Evolutionary conservation across 1,284 basidiomycete species (phyloP).

Genomic region (Irpex rosettiformis): DNA sequence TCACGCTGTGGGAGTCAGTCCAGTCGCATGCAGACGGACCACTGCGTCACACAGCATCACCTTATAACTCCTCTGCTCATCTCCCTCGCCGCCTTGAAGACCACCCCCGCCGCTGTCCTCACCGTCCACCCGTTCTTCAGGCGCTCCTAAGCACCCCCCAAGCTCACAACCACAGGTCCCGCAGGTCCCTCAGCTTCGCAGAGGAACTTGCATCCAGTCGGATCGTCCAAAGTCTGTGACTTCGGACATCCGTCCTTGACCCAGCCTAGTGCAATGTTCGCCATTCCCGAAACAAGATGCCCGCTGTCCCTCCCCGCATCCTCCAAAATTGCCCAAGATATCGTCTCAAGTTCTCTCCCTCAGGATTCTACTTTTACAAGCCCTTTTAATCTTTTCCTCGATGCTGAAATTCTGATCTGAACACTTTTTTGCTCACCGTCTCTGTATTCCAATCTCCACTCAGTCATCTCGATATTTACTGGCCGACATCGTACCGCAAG

Average conservation of each 20-base stretch:
- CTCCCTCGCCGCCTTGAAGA: slow-evolving; percentile 5
- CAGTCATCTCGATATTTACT: slow-evolving; percentile 14
- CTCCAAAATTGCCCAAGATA: slow-evolving; percentile 4
- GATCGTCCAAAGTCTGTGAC: slow-evolving; percentile 33
- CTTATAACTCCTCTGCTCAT: slow-evolving; percentile 21
- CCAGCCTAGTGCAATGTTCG: slow-evolving; percentile 25
- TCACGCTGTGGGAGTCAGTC: not conserved
- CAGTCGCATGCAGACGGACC: not conserved
- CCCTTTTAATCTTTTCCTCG: slow-evolving; percentile 13
- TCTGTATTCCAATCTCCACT: slow-evolving; percentile 22
- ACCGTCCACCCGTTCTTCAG: not conserved
- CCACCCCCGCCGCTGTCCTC: slow-evolving; percentile 8
- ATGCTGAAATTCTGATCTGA: slow-evolving; percentile 26
- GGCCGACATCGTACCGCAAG: slow-evolving; percentile 14
- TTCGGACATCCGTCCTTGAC: slow-evolving; percentile 27
- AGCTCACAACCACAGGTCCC: slow-evolving; percentile 18
- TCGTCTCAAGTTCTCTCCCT: slow-evolving; percentile 15
- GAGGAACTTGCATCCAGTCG: slow-evolving; percentile 22
- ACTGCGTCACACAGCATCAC: slow-evolving; percentile 3
- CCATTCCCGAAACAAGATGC: slow-evolving; percentile 19
- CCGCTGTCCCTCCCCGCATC: slow-evolving; percentile 20
- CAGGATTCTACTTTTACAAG: slow-evolving; percentile 22
- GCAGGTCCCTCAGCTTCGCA: slow-evolving; percentile 20
- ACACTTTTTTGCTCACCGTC: slow-evolving; percentile 12
- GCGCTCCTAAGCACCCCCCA: slow-evolving; percentile 13